phyloP scores from a whole-genome alignment of 2,329 filamentous ascomycete genomes.

The Nothophoma quercina region DNA sequence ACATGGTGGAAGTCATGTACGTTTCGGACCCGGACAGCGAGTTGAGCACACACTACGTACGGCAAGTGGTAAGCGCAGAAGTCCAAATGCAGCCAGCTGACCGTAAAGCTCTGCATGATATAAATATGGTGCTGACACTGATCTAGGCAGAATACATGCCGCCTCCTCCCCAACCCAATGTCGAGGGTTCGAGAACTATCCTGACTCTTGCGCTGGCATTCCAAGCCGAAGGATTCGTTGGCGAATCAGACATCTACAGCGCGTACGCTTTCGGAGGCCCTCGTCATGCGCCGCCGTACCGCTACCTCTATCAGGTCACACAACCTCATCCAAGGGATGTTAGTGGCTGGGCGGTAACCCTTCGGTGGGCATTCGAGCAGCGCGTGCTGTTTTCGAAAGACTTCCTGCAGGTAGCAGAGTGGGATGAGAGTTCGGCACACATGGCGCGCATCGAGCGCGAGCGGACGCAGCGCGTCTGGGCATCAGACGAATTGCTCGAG shows the following conservation, averaged over 20 bases:
- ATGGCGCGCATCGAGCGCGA: conserved; percentile 29
- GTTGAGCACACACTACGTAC: neutral
- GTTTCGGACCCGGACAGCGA: neutral
- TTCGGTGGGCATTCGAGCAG: conserved; percentile 34
- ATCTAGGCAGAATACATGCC: conserved; percentile 13
- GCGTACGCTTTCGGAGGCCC: conserved; percentile 30
- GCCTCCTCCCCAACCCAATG: neutral
- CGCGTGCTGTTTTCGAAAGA: conserved; percentile 12
- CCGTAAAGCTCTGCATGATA: neutral
- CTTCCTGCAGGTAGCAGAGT: conserved; percentile 13
- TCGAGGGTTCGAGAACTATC: neutral
- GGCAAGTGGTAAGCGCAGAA: conserved; percentile 7
- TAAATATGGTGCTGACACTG: neutral
- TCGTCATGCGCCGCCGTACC: conserved; percentile 26
- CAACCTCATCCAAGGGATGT: conserved; percentile 22
- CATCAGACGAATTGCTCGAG: conserved; percentile 28
- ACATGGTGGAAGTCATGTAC: neutral
- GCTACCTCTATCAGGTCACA: conserved; percentile 22
- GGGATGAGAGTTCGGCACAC: conserved; percentile 37
- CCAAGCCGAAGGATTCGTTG: conserved; percentile 7
- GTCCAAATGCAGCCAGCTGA: neutral
- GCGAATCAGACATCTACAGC: conserved; percentile 15
- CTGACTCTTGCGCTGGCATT: neutral
- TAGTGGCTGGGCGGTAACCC: conserved; percentile 36
- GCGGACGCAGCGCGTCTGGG: conserved; percentile 28